Evolutionary conservation across 805 yeast genomes (phyloP).

Genomic region (Metschnikowia baotianmanensis): DNA sequence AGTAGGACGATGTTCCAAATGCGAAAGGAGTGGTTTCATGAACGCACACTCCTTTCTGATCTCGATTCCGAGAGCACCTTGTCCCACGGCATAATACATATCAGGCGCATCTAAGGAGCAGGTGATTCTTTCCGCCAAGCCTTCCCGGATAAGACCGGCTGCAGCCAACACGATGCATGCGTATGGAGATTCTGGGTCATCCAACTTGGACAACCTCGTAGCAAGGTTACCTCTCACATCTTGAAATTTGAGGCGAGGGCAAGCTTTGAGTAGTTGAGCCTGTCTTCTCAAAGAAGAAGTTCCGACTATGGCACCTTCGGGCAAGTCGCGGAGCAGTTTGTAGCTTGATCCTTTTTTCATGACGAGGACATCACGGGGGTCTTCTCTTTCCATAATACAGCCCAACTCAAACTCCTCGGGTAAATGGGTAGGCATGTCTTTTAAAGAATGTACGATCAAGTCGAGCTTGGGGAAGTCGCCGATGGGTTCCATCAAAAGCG

Average conservation of each 20-base stretch:
- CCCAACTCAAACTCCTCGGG: conserved; percentile 92
- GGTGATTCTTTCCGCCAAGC: conserved; percentile 73
- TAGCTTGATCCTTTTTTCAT: conserved; percentile 67
- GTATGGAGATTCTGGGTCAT: conserved; percentile 61
- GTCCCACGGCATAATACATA: conserved; percentile 98
- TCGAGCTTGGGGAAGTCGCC: conserved; percentile 71
- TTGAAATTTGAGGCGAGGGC: conserved; percentile 75
- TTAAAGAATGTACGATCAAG: conserved; percentile 88
- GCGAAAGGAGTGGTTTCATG: conserved; percentile 56
- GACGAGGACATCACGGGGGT: conserved; percentile 89
- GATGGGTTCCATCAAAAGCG: conserved; percentile 58
- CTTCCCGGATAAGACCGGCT: conserved; percentile 82
- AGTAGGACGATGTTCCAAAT: conserved; percentile 64
- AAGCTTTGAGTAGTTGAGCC: conserved; percentile 78
- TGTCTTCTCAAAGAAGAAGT: conserved; percentile 93
- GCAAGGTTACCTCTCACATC: conserved; percentile 78
- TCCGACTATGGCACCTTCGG: conserved; percentile 84
- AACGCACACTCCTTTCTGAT: conserved; percentile 67
- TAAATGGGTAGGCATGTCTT: conserved; percentile 86
- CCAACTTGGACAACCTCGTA: conserved; percentile 80
- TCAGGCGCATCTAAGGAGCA: conserved; percentile 65
- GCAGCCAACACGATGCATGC: conserved; percentile 84
- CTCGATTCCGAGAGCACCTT: conserved; percentile 95
- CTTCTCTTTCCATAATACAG: conserved; percentile 81
- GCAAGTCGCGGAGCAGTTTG: conserved; percentile 67